phyloP scores from a whole-genome alignment of 495 filamentous ascomycete genomes.

The Podospora comata region DNA sequence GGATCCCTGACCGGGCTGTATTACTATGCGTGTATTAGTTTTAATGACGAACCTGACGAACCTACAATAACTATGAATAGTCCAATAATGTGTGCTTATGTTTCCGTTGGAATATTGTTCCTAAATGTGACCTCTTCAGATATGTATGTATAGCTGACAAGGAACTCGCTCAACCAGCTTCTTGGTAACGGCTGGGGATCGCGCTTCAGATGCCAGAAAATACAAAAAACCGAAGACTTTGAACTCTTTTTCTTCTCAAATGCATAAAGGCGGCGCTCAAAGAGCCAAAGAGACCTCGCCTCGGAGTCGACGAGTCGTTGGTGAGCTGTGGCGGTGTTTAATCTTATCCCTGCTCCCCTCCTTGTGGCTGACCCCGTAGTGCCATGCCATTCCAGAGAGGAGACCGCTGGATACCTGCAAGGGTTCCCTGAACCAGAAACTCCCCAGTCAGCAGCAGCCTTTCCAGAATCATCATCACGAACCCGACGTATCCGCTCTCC shows the following conservation, averaged over 20 bases:
- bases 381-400: background rate
- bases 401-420: background rate
- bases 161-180: background rate
- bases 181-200: background rate
- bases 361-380: constrained; percentile 3
- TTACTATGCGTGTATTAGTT: background rate
- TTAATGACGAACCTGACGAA: background rate
- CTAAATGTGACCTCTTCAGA: background rate
- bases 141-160: background rate
- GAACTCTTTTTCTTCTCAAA: background rate
- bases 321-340: background rate
- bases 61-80: background rate
- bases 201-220: too few species aligned
- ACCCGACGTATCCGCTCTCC: constrained; percentile 4
- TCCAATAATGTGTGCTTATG: background rate
- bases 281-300: background rate
- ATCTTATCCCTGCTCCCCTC: constrained; percentile 1
- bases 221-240: background rate
- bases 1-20: background rate
- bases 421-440: constrained; percentile 13
- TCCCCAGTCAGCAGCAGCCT: constrained; percentile 1
- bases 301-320: background rate
- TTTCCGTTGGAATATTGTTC: background rate
- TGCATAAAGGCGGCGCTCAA: background rate
- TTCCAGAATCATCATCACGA: constrained; percentile 3